Conservation (phyloP, 2,329 filamentous ascomycete species). For the Leptographium radiaticola region DNA sequence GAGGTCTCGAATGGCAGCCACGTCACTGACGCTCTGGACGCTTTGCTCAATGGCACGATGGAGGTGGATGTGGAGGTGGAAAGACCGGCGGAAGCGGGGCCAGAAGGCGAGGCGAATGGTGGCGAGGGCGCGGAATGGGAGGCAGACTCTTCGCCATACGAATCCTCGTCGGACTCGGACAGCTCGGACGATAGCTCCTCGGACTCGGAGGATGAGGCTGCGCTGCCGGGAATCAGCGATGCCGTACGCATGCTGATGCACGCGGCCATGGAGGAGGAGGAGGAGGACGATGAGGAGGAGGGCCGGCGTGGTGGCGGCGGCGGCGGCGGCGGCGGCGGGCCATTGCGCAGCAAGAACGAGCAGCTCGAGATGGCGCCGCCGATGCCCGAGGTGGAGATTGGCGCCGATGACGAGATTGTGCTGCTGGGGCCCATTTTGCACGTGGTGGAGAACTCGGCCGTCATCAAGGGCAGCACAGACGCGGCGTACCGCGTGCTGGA, state of each 20-base stretch:
- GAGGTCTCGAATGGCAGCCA: neutral
- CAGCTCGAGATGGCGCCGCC: constrained; percentile 47
- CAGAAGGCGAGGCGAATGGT: neutral
- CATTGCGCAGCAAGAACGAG: constrained; percentile 76
- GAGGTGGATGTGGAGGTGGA: constrained; percentile 4
- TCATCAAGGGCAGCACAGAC: constrained; percentile 66
- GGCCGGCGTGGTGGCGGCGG: constrained; percentile 18
- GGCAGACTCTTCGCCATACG: constrained; percentile 62
- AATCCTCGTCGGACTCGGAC: constrained; percentile 49
- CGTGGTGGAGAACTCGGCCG: constrained; percentile 63
- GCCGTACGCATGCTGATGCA: constrained; percentile 77
- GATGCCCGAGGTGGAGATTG: constrained; percentile 69
- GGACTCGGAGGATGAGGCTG: constrained; percentile 43
- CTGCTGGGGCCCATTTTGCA: constrained; percentile 64
- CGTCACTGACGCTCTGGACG: constrained; percentile 15
- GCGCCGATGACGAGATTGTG: constrained; percentile 61
- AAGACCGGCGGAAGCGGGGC: neutral
- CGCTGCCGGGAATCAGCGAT: constrained; percentile 68
- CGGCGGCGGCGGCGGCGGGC: constrained; percentile 22
- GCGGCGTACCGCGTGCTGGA: constrained; percentile 81
- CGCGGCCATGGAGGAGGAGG: constrained; percentile 42
- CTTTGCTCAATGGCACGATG: constrained; percentile 12
- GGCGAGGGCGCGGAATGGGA: constrained; percentile 55
- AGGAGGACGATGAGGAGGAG: constrained; percentile 21
- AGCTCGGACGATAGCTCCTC: constrained; percentile 41